Conservation (phyloP, 2,329 filamentous ascomycete genomes). For the Fusarium mexicanum region DNA sequence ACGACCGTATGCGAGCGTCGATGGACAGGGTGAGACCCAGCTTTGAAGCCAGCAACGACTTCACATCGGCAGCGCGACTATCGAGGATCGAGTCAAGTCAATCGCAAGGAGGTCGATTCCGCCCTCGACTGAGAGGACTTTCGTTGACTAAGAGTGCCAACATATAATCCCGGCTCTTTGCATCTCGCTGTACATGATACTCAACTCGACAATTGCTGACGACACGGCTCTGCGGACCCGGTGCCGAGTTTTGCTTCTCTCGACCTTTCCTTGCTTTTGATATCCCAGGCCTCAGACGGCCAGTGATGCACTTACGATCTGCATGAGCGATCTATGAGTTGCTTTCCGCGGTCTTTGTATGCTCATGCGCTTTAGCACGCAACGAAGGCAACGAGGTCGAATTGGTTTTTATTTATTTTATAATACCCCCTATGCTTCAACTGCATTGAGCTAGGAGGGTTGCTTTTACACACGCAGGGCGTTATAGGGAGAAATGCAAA, state of each 20-base stretch:
- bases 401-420: slow-evolving; percentile 35
- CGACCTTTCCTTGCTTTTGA: slow-evolving; percentile 48
- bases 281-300: slow-evolving; percentile 48
- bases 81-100: slow-evolving; percentile 82
- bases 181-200: slow-evolving; percentile 45
- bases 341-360: slow-evolving; percentile 34
- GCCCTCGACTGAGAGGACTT: slow-evolving; percentile 54
- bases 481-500: slow-evolving; percentile 47
- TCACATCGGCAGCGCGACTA: slow-evolving; percentile 88
- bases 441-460: slow-evolving; percentile 25
- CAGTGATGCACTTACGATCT: slow-evolving; percentile 56
- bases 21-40: slow-evolving; percentile 87
- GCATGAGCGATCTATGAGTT: slow-evolving; percentile 61
- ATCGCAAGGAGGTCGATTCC: slow-evolving; percentile 52
- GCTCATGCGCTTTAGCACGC: slow-evolving; percentile 31
- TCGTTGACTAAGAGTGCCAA: slow-evolving; percentile 56
- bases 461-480: slow-evolving; percentile 47
- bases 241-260: slow-evolving; percentile 36
- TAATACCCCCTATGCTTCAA: slow-evolving; percentile 22
- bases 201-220: slow-evolving; percentile 31
- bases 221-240: slow-evolving; percentile 18
- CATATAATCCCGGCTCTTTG: slow-evolving; percentile 41
- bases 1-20: slow-evolving; percentile 84
- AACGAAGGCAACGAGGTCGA: slow-evolving; percentile 34
- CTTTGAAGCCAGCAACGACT: slow-evolving; percentile 89